phyloP scores from a whole-genome alignment of 306 rosid genomes.

The Vicia faba region DNA sequence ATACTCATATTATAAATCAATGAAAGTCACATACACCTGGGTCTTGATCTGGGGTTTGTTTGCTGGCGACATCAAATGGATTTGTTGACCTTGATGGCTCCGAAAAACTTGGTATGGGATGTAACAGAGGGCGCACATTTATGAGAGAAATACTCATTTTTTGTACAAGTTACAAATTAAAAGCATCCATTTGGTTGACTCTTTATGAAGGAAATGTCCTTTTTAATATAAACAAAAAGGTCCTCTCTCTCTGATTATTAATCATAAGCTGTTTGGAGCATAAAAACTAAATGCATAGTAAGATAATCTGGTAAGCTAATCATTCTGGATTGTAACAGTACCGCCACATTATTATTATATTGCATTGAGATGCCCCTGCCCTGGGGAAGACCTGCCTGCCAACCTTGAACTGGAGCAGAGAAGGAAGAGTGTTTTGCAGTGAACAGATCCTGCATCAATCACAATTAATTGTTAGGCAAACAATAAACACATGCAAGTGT shows the following conservation, averaged over 20 bases:
- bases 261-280: constrained; percentile 20
- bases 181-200: constrained; percentile 23
- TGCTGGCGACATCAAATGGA: constrained; percentile 75
- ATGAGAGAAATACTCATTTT: constrained; percentile 29
- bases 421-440: too few relatives aligned
- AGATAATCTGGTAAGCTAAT: constrained; percentile 30
- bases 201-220: constrained; percentile 9
- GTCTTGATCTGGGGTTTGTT: constrained; percentile 56
- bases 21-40: constrained; percentile 56
- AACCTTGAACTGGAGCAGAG: constrained; percentile 65
- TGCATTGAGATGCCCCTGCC: constrained; percentile 67
- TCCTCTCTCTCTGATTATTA: neutral
- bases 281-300: constrained; percentile 30
- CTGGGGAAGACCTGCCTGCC: constrained; percentile 77
- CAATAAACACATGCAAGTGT: too few relatives aligned
- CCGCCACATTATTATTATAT: constrained; percentile 62
- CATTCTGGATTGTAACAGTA: constrained; percentile 46
- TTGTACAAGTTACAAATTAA: constrained; percentile 36
- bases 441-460: too few relatives aligned
- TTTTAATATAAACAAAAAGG: neutral
- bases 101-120: constrained; percentile 61
- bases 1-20: constrained; percentile 18
- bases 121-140: constrained; percentile 46
- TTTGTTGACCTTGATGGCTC: constrained; percentile 67
- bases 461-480: too few relatives aligned